Base-by-base conservation (phyloP, 345 rosid genomes). In the Pseudoturritis turrita region DNA sequence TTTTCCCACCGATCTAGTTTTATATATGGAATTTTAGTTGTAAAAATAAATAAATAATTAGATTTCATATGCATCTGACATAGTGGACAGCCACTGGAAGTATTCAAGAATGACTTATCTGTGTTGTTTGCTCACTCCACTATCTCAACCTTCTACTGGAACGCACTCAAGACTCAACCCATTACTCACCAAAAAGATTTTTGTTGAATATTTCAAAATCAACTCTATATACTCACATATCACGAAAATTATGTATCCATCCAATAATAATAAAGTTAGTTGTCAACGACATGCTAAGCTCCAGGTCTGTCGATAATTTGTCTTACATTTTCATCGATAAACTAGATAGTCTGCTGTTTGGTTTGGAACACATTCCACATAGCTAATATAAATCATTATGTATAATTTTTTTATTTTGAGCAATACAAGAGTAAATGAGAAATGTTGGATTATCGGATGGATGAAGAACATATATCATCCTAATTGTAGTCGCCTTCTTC, bases 101-200 rank as follows among this genome's bases (percentile, higher is more conserved):
- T 29, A 44, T 55, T 56, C 5, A 23, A 55, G 3, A 68, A 55
- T 43, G 52, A 55, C 19, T 29, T 44, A 55, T 18, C 22, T 43
- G 41, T 52, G 62, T 39, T 52, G 31, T 67, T 12, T 41, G 29
- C 62, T 54, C 62, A 8, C 40, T 18, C 62, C 72, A 54, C 37
- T 52, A 25, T 63, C 52, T 23, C 40, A 19, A 40, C 50, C 52
- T 53, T 52, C 14, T 43, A 68, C 62, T 28, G 62, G 43, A 54
- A 22, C 71, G 43, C 72, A 68, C 73, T 56, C 64, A 31, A 22
- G 63, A 68, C 73, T 56, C 64, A 31, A 22, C 31, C 60, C 72
- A 67, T 25, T 43, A 29, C 29, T 6, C 72, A 50, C 17, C 15
- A 2, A 25, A 61, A 65, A 10, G 3, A 23, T n/a, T 23, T 47